phyloP scores from a whole-genome alignment of 306 rosid species.

The Ammopiptanthus mongolicus region DNA sequence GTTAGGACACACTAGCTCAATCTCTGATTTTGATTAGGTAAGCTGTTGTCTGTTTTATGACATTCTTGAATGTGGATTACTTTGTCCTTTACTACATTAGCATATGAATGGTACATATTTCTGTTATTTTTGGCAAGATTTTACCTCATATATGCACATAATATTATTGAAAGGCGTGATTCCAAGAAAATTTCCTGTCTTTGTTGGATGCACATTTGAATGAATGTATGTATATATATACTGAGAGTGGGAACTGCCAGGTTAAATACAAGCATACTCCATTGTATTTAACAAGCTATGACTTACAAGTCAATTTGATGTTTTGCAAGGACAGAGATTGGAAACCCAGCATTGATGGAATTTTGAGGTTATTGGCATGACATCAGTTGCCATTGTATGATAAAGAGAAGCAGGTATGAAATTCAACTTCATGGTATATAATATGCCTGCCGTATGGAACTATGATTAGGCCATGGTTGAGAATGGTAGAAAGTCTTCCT shows the following conservation, averaged over 20 bases:
- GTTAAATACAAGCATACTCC: not conserved
- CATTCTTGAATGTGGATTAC: not conserved
- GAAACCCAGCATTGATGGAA: not conserved
- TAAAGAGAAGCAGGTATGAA: not conserved
- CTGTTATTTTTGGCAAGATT: not conserved
- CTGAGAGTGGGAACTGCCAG: not conserved
- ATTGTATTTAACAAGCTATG: not conserved
- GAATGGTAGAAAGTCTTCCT: not conserved
- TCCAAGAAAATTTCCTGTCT: not conserved
- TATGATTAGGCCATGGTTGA: not conserved
- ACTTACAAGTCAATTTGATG: not conserved
- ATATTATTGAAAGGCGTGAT: not conserved
- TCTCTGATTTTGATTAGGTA: not conserved
- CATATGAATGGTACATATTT: not conserved
- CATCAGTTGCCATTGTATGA: not conserved
- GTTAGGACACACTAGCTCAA: not conserved
- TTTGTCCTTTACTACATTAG: not conserved
- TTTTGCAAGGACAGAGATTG: not conserved
- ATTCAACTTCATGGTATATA: not conserved
- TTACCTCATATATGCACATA: not conserved
- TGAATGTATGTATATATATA: not conserved
- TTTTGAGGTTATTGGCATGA: not conserved
- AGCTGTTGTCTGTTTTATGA: not conserved
- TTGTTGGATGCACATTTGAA: not conserved
- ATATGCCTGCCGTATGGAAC: not conserved